Evolutionary conservation across 164 flowering plant species (phyloP).

Genomic region (Platanus orientalis): DNA sequence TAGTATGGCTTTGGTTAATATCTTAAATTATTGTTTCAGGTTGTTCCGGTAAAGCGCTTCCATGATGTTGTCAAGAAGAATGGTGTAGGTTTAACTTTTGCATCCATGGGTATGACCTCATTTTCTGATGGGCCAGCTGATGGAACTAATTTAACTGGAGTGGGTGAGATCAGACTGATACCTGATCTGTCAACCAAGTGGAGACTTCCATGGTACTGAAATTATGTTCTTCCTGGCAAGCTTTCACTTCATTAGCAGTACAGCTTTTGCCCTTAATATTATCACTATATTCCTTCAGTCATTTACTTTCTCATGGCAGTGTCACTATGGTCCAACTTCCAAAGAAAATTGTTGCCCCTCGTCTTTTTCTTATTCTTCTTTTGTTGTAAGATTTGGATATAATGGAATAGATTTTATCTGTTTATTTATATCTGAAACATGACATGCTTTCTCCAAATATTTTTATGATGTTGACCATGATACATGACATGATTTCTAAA

Average conservation of each 20-base stretch:
- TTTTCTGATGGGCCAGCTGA: slow-evolving; percentile 71
- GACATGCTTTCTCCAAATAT: not conserved
- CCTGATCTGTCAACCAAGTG: slow-evolving; percentile 79
- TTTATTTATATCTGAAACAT: not conserved
- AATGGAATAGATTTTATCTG: not conserved
- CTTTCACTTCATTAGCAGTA: not conserved
- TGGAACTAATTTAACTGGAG: slow-evolving; percentile 67
- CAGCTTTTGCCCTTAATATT: not conserved
- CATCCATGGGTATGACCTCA: slow-evolving; percentile 84
- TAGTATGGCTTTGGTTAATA: not conserved
- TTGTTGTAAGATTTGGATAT: not conserved
- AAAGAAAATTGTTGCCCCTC: not conserved
- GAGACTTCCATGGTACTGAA: slow-evolving; percentile 75
- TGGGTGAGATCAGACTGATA: slow-evolving; percentile 84
- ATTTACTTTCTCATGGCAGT: no score
- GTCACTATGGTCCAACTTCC: no score
- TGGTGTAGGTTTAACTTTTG: slow-evolving; percentile 84
- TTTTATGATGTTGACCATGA: not conserved
- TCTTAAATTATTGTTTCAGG: slow-evolving; percentile 40
- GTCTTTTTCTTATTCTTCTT: not conserved
- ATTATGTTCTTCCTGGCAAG: not conserved
- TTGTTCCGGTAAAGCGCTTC: slow-evolving; percentile 71
- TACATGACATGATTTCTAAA: not conserved
- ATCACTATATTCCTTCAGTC: no score
- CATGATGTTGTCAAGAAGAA: slow-evolving; percentile 43